These are phyloP conservation scores for Fusarium liriodendri DNA, from an alignment of 2,329 filamentous ascomycete genomes.

Conservation along the genomic window DNA sequence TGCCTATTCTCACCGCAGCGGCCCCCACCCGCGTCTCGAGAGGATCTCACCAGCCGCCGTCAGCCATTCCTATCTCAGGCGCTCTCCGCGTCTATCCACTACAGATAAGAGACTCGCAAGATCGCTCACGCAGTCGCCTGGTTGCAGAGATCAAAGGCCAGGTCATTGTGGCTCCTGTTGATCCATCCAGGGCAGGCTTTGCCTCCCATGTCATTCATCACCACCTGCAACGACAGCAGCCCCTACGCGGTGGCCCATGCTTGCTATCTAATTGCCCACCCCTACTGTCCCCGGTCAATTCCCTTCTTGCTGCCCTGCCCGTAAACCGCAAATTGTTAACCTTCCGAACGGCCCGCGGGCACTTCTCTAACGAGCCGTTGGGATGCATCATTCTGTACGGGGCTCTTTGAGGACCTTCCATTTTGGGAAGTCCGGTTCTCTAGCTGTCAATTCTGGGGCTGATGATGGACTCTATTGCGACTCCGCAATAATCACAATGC, in stretches of 20 bases:
- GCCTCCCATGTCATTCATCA: slow-evolving; percentile 1
- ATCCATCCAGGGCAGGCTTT: not conserved
- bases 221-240: not conserved
- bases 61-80: not conserved
- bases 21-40: slow-evolving; percentile 19
- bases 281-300: not conserved
- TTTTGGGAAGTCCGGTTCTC: not conserved
- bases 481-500: not conserved
- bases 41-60: not conserved
- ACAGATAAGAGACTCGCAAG: slow-evolving; percentile 1
- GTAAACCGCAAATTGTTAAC: not conserved
- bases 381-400: not conserved
- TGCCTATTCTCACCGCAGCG: slow-evolving; percentile 5
- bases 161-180: not conserved
- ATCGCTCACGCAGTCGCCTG: not conserved
- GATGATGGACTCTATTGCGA: not conserved
- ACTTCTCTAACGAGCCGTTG: slow-evolving; percentile 1
- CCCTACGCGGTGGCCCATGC: slow-evolving; percentile 4
- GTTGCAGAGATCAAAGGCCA: slow-evolving; percentile 3
- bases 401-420: not conserved
- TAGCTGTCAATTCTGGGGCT: not conserved
- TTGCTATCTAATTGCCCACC: not conserved
- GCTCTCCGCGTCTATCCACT: not conserved
- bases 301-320: not conserved
- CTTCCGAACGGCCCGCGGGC: slow-evolving; percentile 1